phyloP scores from a whole-genome alignment of 495 filamentous ascomycete species.

The Lophiostoma macrostomum region DNA sequence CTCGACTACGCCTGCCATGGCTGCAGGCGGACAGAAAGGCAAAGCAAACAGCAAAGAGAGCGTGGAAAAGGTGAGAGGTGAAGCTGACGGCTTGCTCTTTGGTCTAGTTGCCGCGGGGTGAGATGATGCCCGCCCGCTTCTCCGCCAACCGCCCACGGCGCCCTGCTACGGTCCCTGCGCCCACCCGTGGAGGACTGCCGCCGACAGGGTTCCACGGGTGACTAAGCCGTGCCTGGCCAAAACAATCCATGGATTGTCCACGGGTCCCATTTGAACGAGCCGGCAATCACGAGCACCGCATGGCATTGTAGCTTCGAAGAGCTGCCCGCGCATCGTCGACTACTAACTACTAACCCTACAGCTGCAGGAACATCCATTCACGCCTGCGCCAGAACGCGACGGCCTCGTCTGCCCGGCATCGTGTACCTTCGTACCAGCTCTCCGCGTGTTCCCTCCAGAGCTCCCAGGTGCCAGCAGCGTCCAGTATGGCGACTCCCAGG shows the following conservation, averaged over 20 bases:
- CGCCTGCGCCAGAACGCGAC: too few species aligned
- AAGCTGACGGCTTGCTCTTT: too few species aligned
- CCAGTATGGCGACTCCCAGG: not conserved
- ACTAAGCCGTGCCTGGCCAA: not conserved
- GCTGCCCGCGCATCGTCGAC: not conserved
- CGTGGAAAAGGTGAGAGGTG: not conserved
- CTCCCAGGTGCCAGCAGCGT: not conserved
- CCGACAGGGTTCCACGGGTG: too few species aligned
- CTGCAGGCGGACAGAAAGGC: not conserved
- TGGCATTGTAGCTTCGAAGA: not conserved
- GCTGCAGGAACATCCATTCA: not conserved
- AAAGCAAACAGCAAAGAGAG: slow-evolving; percentile 9
- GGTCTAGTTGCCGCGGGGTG: too few species aligned
- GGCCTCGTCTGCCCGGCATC: too few species aligned
- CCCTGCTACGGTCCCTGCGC: too few species aligned
- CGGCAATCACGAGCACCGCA: not conserved
- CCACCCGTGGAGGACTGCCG: too few species aligned
- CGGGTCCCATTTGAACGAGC: not conserved
- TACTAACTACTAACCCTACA: slow-evolving; percentile 17
- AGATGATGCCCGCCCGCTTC: not conserved
- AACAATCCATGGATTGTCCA: slow-evolving; percentile 9
- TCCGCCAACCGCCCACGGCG: not conserved
- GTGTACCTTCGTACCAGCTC: too few species aligned
- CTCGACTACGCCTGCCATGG: slow-evolving; percentile 36
- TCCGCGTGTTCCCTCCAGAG: too few species aligned